Evolutionary conservation across 441 rosid genomes (phyloP), one percentile per base, ranked within the genome.

Genomic region (Pelargonium myrrhifolium): DNA sequence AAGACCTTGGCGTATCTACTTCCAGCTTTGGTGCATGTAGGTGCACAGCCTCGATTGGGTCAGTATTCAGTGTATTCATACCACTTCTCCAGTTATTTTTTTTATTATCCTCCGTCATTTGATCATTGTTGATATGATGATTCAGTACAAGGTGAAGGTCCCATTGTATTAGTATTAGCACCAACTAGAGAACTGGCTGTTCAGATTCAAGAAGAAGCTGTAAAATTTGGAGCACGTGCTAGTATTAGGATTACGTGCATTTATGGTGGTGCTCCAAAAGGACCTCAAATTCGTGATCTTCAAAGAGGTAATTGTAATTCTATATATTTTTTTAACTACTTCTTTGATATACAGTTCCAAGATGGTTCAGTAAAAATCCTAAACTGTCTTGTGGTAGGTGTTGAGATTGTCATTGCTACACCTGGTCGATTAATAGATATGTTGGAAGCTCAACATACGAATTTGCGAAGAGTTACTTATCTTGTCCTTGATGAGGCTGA

Each of bases 401-500:
- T 94, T 76, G 97, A 94, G 81, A 84, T 89, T 70, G 86, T 89
- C 58, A 92, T 94, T 78, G 99, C 99, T 64, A 94, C 98, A 62
- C 99, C 99, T 73, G 99, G 99, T 79, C 90, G 99, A 55, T 74
- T 94, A 67, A 88, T 92, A 56, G 99, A 94, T 81, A 89, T 92
- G 96, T 70, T 94, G 86, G 99, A 88, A 76, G 86, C 87, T 67
- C 93, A 86, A 71, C 81, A 87, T 68, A 89, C 96, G 59, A 88
- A 86, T 81, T 83, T 94, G 84, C 83, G 73, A 72, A 81, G 97
- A 80, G 98, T 92, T 72, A 94, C 96, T 58, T 94, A 89, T 84
- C 94, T 94, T 73, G 99, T 94, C 6, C 75, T 94, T 84, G 99
- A 89, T 77, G 99, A 94, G 75, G 97, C 98, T 67, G 99, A 94